Evolutionary conservation across 495 filamentous ascomycete genomes (phyloP), one percentile per base, ranked within the genome.

Genomic region (Podospora australis): DNA sequence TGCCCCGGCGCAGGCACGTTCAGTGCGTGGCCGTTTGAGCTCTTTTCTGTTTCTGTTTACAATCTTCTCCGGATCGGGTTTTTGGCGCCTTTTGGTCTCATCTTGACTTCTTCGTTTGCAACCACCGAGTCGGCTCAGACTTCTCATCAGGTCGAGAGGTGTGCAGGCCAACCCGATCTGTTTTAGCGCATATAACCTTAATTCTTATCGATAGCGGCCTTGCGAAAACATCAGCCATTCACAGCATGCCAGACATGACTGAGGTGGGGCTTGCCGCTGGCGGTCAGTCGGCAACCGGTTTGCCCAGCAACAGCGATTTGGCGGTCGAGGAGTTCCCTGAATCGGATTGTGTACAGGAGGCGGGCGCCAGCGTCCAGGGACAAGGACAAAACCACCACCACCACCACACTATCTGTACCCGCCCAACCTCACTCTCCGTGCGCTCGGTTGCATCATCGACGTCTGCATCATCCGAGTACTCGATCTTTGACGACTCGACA

Each of bases 311-410:
- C 52, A 45, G 20, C 48, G 47, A n/a, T n/a, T n/a, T 29, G 36
- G 38, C 34, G 43, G 41, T 39, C 36, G 57, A 60, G 48, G 58
- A 48, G 50, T 63, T 63, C 56, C 60, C 60, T 29, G 60, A 60
- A 23, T 48, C 57, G 32, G 46, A 53, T 58, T 62, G 55, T 58
- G 58, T 62, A 58, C 60, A 60, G 26, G 13, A 29, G 35, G 30
- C 36, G 36, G 52, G 44, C 44, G 22, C 41, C 25, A 28, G 42
- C 32, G 26, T n/a, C n/a, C n/a, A n/a, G n/a, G n/a, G n/a, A n/a
- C n/a, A n/a, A n/a, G n/a, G n/a, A n/a, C n/a, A n/a, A 6, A 20
- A 48, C 43, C 51, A 44, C 44, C 6, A 21, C 11, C 30, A 56
- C 11, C 40, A n/a, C 26, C 26, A 45, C 40, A n/a, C 26, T 22